phyloP scores from a whole-genome alignment of 129 eudicot genomes.

The Deinandra increscens region DNA sequence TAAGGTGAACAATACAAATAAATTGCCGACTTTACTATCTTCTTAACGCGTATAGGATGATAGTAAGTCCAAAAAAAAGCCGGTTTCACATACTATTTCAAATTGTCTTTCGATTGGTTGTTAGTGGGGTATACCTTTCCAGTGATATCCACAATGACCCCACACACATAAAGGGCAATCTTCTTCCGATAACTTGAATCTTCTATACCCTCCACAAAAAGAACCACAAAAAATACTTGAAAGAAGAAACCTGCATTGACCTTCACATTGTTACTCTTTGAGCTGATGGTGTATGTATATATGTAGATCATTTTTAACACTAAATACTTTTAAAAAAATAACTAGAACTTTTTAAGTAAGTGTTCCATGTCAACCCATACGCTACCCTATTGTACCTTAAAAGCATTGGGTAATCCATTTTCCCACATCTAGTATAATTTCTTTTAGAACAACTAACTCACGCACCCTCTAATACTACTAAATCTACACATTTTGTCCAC shows the following conservation, averaged over 20 bases:
- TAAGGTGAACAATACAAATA: slow-evolving; percentile 37
- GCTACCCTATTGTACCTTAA: not conserved
- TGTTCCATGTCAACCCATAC: not conserved
- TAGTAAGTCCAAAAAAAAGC: slow-evolving; percentile 26
- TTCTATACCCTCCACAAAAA: slow-evolving; percentile 28
- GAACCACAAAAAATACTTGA: slow-evolving; percentile 32
- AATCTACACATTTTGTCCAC: too few species aligned
- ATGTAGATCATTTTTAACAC: not conserved
- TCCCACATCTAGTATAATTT: not conserved
- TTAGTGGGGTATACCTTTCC: slow-evolving; percentile 28
- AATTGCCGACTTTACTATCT: slow-evolving; percentile 21
- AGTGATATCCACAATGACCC: slow-evolving; percentile 33
- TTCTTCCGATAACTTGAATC: slow-evolving; percentile 12
- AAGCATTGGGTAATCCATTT: not conserved
- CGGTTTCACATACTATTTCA: slow-evolving; percentile 28
- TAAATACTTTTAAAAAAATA: not conserved
- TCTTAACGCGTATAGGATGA: too few species aligned
- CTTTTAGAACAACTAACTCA: too few species aligned
- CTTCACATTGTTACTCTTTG: slow-evolving; percentile 7
- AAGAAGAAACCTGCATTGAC: slow-evolving; percentile 35
- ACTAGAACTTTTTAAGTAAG: not conserved
- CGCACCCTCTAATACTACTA: too few species aligned
- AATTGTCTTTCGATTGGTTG: slow-evolving; percentile 16
- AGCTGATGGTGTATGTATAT: not conserved
- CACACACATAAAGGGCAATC: not conserved